Evolutionary conservation across 345 rosid genomes (phyloP).

Genomic region (Brassica juncea): DNA sequence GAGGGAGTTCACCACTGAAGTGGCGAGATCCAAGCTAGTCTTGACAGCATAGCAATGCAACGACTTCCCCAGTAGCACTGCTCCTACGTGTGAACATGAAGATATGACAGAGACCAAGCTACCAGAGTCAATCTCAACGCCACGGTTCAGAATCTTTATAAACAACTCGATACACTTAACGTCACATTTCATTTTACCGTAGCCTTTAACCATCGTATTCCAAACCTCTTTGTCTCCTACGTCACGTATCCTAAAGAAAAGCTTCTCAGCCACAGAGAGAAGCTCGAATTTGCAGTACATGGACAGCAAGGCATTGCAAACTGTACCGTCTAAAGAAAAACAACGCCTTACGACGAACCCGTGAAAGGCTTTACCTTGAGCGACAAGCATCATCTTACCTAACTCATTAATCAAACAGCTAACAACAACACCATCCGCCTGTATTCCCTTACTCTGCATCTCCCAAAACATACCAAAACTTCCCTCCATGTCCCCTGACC

Average conservation of each 20-base stretch:
- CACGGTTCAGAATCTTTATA: conserved; percentile 49
- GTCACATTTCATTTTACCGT: conserved; percentile 49
- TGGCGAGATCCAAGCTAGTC: conserved; percentile 32
- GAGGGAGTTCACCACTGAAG: conserved; percentile 53
- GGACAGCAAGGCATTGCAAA: conserved; percentile 52
- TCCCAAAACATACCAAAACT: conserved; percentile 55
- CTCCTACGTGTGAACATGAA: conserved; percentile 55
- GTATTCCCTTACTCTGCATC: conserved; percentile 51
- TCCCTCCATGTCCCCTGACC: conserved; percentile 47
- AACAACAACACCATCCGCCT: conserved; percentile 57
- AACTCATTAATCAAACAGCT: conserved; percentile 60
- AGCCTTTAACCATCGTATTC: conserved; percentile 58
- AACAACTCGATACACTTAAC: conserved; percentile 50
- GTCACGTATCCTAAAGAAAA: conserved; percentile 39
- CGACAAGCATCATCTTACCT: conserved; percentile 44
- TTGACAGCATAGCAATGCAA: conserved; percentile 59
- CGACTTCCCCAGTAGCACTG: conserved; percentile 45
- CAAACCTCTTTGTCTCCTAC: conserved; percentile 46
- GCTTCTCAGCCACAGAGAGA: conserved; percentile 48
- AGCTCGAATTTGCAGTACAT: conserved; percentile 65
- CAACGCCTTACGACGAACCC: conserved; percentile 53
- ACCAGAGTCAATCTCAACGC: conserved; percentile 45
- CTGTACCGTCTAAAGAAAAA: conserved; percentile 44
- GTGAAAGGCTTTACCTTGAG: conserved; percentile 62
- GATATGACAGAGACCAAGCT: conserved; percentile 56